Percentiles rank a stretch among this genome's conserved stretches.
Conservation (phyloP, 495 filamentous ascomycete species). For the Pyrenula massariospora region DNA sequence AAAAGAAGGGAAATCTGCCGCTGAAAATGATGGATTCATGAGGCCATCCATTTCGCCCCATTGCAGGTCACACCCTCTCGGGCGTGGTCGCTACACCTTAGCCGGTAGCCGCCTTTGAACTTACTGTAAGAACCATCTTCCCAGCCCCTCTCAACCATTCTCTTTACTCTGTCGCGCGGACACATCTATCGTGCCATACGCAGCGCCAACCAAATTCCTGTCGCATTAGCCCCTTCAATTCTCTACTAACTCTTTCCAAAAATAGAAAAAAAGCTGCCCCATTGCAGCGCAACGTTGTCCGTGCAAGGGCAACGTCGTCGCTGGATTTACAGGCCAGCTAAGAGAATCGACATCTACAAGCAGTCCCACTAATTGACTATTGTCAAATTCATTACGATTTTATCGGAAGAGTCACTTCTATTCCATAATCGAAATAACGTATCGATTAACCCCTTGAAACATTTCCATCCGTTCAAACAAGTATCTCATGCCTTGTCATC, state of each 20-base stretch:
- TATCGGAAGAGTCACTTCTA: too few relatives aligned
- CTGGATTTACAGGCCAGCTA: too few relatives aligned
- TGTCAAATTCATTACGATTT: too few relatives aligned
- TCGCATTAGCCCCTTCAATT: neutral
- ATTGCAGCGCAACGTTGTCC: neutral
- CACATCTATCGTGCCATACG: neutral
- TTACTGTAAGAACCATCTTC: neutral
- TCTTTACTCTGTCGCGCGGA: neutral
- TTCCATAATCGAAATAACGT: neutral
- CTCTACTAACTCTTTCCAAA: neutral
- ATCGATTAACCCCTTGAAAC: neutral
- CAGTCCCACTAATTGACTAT: too few relatives aligned
- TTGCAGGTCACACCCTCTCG: neutral
- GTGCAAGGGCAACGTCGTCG: neutral
- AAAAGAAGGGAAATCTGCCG: neutral
- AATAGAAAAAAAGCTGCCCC: neutral
- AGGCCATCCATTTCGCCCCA: neutral
- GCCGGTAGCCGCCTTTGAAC: too few relatives aligned
- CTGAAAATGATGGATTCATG: neutral
- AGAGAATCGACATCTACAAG: too few relatives aligned
- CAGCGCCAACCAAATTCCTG: neutral
- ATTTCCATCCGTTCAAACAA: neutral
- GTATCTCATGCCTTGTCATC: neutral
- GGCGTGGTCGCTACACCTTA: neutral
- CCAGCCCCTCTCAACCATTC: neutral